Evolutionary conservation across 768 basidiomycete species (phyloP).

Genomic region (Guyanaporus albipodus): DNA sequence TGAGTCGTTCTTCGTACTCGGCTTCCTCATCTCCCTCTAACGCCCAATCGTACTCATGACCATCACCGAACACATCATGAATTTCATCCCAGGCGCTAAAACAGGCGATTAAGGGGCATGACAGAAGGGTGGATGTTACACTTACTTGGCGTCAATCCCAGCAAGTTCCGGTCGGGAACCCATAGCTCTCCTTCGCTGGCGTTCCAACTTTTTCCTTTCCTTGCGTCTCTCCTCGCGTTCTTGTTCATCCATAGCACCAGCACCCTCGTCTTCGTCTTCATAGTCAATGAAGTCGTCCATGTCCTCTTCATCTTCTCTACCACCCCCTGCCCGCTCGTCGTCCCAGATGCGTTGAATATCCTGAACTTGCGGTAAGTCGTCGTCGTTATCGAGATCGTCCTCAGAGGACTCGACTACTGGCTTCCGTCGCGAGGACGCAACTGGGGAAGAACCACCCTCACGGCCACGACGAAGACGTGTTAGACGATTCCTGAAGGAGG

Average conservation of each 20-base stretch:
- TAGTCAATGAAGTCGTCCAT: constrained; percentile 77
- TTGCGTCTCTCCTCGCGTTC: constrained; percentile 71
- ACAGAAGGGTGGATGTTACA: constrained; percentile 10
- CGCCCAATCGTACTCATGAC: constrained; percentile 95
- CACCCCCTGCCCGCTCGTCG: constrained; percentile 54
- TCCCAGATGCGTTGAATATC: constrained; percentile 75
- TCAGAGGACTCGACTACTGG: constrained; percentile 69
- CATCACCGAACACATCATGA: constrained; percentile 93
- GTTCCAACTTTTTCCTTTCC: constrained; percentile 59
- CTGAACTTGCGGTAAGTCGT: constrained; percentile 49
- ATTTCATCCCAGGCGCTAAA: constrained; percentile 91
- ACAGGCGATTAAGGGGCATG: constrained; percentile 11
- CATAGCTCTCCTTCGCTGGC: constrained; percentile 61
- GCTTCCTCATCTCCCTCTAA: constrained; percentile 72
- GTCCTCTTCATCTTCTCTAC: constrained; percentile 55
- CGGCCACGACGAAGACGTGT: constrained; percentile 74
- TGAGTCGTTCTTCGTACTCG: constrained; percentile 44
- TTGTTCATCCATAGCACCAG: constrained; percentile 72
- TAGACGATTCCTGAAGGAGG: constrained; percentile 68
- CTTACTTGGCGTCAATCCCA: constrained; percentile 82
- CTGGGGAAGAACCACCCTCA: constrained; percentile 65
- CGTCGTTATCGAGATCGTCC: constrained; percentile 62
- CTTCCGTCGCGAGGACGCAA: constrained; percentile 55
- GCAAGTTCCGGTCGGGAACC: constrained; percentile 66
- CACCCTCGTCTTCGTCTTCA: constrained; percentile 75